Evolutionary conservation across 352 stramenopile species (phyloP), one percentile per base, ranked within the genome.

Genomic region (Phytophthora agathidicida): DNA sequence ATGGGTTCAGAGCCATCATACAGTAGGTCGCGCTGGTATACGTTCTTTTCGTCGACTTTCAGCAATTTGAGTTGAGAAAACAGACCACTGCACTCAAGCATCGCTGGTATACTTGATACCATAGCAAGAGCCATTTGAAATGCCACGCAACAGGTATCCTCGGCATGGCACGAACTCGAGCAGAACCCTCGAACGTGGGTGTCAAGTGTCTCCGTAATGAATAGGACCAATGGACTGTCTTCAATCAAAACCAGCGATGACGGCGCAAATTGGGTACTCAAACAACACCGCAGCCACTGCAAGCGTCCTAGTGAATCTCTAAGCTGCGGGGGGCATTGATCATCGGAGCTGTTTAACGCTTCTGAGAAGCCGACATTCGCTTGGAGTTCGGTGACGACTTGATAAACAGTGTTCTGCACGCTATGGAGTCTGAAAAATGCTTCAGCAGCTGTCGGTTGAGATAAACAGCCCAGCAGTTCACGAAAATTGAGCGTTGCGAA

Each of bases 71-170:
- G 20, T 2, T 68, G 20, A 30, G 28, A 57, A 35, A 75, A 22
- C 7, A 75, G 19, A 28, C 8, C 20, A 27, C 55, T 65, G 36
- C 56, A 81, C 16, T 51, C 23, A 6, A 86, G 55, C 32, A 70
- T 67, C 13, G 70, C 60, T 41, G 73, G 73, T 2, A 83, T 47
- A 50, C 73, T 76, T 14, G 70, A 65, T 17, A 60, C 22, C 8
- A 86, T 35, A 11, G 73, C 51, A 4, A 77, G 45, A 8, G 60
- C 32, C 47, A 83, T 27, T 16, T 73, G 59, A 30, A 80, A 69
- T 22, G 50, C 70, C 13, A 83, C 24, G 17, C 70, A 75, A 32
- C 73, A 86, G 14, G 50, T 56, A 31, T 86, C 75, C 80, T 86
- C 75, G 13, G 53, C 39, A 31, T 63, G 42, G 7, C 57, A 65